Percentiles rank a stretch among this genome's conserved stretches.
These are phyloP conservation scores for Auriscalpium vulgare DNA, from an alignment of 768 basidiomycete genomes.

Conservation along the genomic window DNA sequence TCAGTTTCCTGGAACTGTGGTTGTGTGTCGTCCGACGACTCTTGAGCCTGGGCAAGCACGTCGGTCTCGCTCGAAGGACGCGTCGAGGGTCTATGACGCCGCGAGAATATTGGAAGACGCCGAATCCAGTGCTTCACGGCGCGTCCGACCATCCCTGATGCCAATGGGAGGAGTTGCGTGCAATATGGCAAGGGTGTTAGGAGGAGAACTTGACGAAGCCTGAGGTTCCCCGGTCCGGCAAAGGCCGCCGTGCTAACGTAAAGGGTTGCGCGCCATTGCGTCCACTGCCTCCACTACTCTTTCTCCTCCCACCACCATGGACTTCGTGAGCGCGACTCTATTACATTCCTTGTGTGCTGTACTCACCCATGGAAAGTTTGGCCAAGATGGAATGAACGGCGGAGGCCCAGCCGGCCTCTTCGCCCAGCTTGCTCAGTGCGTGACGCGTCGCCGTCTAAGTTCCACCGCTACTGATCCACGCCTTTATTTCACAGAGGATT, in stretches of 20 bases:
- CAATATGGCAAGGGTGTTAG: too few relatives aligned
- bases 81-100: too few relatives aligned
- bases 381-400: slow-evolving; percentile 14
- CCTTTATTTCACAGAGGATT: slow-evolving; percentile 37
- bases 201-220: too few relatives aligned
- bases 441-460: slow-evolving; percentile 12
- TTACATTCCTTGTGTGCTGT: not conserved
- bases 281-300: not conserved
- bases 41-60: too few relatives aligned
- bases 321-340: slow-evolving; percentile 26
- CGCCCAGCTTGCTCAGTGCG: slow-evolving; percentile 56
- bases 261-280: not conserved
- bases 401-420: slow-evolving; percentile 56
- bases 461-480: not conserved
- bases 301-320: slow-evolving; percentile 21
- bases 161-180: too few relatives aligned
- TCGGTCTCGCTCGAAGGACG: too few relatives aligned
- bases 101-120: too few relatives aligned
- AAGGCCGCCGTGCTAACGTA: not conserved
- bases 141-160: too few relatives aligned
- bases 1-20: too few relatives aligned
- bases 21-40: too few relatives aligned
- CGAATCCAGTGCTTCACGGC: too few relatives aligned
- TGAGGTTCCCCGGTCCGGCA: not conserved
- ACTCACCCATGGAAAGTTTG: slow-evolving; percentile 1